These are phyloP conservation scores for Eucalyptus globulus DNA, from an alignment of 345 rosid genomes.

Conservation along the genomic window DNA sequence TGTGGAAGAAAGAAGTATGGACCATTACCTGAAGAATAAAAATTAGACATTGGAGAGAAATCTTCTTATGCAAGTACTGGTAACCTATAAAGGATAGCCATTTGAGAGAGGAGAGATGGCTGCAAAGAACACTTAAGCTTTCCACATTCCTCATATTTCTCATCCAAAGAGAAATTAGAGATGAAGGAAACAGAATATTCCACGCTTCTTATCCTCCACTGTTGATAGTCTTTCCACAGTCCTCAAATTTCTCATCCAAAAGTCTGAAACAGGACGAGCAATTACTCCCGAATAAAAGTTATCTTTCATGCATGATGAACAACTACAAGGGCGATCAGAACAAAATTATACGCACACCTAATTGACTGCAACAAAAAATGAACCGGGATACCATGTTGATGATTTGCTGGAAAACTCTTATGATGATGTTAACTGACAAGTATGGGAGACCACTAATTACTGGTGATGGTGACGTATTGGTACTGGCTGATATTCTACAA, in stretches of 20 bases:
- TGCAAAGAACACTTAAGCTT: neutral
- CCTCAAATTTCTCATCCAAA: neutral
- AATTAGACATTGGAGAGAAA: neutral
- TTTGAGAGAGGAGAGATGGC: neutral
- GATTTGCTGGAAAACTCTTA: neutral
- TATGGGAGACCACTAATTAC: neutral
- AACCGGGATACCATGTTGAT: neutral
- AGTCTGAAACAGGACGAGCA: neutral
- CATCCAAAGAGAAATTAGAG: neutral
- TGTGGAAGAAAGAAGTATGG: neutral
- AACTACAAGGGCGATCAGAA: neutral
- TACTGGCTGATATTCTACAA: neutral
- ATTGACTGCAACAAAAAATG: neutral
- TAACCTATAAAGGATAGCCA: neutral
- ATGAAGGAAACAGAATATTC: neutral
- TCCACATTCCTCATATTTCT: neutral
- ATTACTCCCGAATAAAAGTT: neutral
- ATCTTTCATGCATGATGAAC: neutral
- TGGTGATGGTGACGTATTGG: neutral
- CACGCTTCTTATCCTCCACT: neutral
- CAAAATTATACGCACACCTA: neutral
- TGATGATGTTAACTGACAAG: neutral
- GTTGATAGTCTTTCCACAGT: neutral
- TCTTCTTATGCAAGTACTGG: neutral
- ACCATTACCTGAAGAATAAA: neutral